phyloP scores from a whole-genome alignment of 345 rosid species.

The Moringa oleifera region DNA sequence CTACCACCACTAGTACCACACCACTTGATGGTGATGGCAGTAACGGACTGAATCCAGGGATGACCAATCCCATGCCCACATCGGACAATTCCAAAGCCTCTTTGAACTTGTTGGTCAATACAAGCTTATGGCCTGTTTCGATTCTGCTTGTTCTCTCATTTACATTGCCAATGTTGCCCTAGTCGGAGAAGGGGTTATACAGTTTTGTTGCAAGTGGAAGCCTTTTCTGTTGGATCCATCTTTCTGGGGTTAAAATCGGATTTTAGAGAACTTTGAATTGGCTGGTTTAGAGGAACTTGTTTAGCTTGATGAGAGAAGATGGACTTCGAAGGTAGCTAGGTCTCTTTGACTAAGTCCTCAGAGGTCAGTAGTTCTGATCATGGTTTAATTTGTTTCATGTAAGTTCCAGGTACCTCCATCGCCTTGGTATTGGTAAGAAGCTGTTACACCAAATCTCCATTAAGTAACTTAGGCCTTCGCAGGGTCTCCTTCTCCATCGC shows the following conservation, averaged over 20 bases:
- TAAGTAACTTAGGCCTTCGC: no score
- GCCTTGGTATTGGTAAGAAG: neutral
- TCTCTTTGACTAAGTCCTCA: neutral
- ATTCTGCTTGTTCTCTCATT: conserved; percentile 13
- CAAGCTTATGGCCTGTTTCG: conserved; percentile 7
- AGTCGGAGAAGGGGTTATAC: conserved; percentile 9
- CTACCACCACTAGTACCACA: conserved; percentile 7
- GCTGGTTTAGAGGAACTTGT: neutral
- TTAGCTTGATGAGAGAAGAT: neutral
- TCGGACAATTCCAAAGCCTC: conserved; percentile 27
- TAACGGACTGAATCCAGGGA: conserved; percentile 29
- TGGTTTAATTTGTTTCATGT: neutral
- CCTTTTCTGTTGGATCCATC: conserved; percentile 5
- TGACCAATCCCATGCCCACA: conserved; percentile 19
- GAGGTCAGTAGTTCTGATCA: neutral
- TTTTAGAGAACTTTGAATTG: neutral
- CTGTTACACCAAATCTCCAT: no score
- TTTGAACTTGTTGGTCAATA: neutral
- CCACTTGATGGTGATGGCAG: conserved; percentile 18
- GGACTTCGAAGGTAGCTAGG: neutral
- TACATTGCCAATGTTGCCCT: conserved; percentile 8
- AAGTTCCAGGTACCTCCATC: neutral
- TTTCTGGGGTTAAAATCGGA: neutral
- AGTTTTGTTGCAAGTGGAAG: conserved; percentile 28
- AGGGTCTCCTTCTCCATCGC: no score